Evolutionary conservation across 306 rosid genomes (phyloP).

Genomic region (Ammopiptanthus mongolicus): DNA sequence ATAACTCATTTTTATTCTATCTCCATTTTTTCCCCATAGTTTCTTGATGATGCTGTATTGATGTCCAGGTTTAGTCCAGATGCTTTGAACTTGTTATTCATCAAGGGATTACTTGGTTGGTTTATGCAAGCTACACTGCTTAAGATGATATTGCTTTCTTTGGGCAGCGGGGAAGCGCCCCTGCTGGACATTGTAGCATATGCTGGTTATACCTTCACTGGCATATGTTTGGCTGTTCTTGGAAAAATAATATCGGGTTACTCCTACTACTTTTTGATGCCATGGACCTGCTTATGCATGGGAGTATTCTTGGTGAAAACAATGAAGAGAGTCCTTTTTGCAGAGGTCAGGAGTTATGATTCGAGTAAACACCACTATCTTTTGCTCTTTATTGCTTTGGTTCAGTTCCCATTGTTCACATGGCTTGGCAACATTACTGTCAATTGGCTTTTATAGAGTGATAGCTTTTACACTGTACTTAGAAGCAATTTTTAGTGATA

Average conservation of each 20-base stretch:
- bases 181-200: conserved; percentile 83
- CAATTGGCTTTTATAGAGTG: conserved; percentile 75
- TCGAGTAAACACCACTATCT: conserved; percentile 91
- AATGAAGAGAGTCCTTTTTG: conserved; percentile 89
- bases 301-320: conserved; percentile 95
- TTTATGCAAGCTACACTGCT: conserved; percentile 70
- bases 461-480: conserved; percentile 24
- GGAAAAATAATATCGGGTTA: conserved; percentile 65
- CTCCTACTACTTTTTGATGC: conserved; percentile 83
- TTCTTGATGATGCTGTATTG: conserved; percentile 6
- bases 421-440: conserved; percentile 93
- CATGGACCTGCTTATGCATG: conserved; percentile 90
- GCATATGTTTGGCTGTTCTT: conserved; percentile 71
- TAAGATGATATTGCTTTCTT: conserved; percentile 62
- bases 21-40: neutral
- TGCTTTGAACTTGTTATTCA: conserved; percentile 87
- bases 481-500: conserved; percentile 20
- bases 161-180: conserved; percentile 88
- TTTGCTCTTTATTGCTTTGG: conserved; percentile 82
- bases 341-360: conserved; percentile 84
- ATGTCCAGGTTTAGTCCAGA: conserved; percentile 85
- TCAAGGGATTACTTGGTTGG: conserved; percentile 96
- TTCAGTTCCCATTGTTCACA: conserved; percentile 83
- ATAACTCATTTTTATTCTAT: neutral
- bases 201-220: conserved; percentile 77